phyloP scores from a whole-genome alignment of 148 eudicot genomes.

The Rhododendron williamsianum region DNA sequence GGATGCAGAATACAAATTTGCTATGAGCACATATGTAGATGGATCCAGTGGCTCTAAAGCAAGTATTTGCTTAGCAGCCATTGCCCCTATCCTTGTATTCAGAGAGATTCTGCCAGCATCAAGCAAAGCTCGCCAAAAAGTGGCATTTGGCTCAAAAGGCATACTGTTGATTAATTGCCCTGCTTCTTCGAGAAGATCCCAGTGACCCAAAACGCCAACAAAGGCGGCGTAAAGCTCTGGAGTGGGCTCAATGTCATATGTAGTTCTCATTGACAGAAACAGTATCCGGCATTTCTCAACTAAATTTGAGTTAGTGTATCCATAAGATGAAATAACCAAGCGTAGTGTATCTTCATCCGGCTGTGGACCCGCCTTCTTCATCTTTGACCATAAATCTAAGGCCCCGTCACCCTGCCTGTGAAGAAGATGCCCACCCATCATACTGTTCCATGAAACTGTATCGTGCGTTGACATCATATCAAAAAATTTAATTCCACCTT shows the following conservation, averaged over 20 bases:
- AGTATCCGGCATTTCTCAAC: slow-evolving; percentile 54
- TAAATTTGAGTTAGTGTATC: slow-evolving; percentile 45
- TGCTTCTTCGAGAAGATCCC: slow-evolving; percentile 80
- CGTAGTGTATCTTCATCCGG: slow-evolving; percentile 56
- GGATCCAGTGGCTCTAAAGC: slow-evolving; percentile 60
- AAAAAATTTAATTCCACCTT: slow-evolving; percentile 48
- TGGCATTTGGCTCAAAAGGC: slow-evolving; percentile 55
- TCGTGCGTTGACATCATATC: slow-evolving; percentile 44
- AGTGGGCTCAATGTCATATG: slow-evolving; percentile 46
- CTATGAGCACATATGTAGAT: slow-evolving; percentile 55
- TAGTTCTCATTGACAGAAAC: slow-evolving; percentile 53
- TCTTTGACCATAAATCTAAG: slow-evolving; percentile 53
- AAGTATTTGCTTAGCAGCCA: slow-evolving; percentile 58
- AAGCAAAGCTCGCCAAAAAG: slow-evolving; percentile 80
- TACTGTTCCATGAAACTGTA: slow-evolving; percentile 70
- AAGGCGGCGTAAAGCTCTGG: slow-evolving; percentile 70
- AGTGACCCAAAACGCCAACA: slow-evolving; percentile 61
- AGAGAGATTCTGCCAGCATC: slow-evolving; percentile 46
- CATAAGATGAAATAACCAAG: slow-evolving; percentile 58
- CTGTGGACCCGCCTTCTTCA: slow-evolving; percentile 33
- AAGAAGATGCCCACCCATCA: slow-evolving; percentile 67
- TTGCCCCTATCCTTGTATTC: slow-evolving; percentile 39
- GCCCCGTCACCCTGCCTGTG: slow-evolving; percentile 72
- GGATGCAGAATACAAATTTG: slow-evolving; percentile 79
- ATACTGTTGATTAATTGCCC: slow-evolving; percentile 48